Evolutionary conservation across 1,139 yeast genomes (phyloP).

Genomic region (Nadsonia commutata): DNA sequence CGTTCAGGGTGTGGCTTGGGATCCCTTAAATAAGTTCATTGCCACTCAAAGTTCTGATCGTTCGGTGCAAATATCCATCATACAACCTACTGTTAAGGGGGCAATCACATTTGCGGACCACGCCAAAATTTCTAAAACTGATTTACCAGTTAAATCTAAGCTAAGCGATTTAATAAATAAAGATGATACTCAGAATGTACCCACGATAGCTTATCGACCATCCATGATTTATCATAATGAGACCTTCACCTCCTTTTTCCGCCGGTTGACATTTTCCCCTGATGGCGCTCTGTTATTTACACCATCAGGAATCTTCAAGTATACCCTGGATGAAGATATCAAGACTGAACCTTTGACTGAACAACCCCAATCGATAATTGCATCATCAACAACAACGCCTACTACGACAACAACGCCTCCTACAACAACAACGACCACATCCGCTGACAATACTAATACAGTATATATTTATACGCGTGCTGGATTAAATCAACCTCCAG

Average conservation of each 20-base stretch:
- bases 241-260: slow-evolving; percentile 74
- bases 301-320: slow-evolving; percentile 63
- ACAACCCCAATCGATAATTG: no score
- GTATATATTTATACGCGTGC: slow-evolving; percentile 65
- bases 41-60: slow-evolving; percentile 90
- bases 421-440: background rate
- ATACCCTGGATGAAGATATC: slow-evolving; percentile 10
- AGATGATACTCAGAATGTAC: background rate
- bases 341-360: no score
- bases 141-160: background rate
- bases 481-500: slow-evolving; percentile 53
- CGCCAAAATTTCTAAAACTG: background rate
- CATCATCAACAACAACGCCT: slow-evolving; percentile 8
- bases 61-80: slow-evolving; percentile 50
- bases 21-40: slow-evolving; percentile 60
- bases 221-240: slow-evolving; percentile 58
- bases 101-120: background rate
- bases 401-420: slow-evolving; percentile 17
- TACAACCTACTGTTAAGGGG: slow-evolving; percentile 19
- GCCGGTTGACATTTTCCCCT: slow-evolving; percentile 74
- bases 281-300: slow-evolving; percentile 73
- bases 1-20: slow-evolving; percentile 95
- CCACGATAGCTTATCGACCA: slow-evolving; percentile 6
- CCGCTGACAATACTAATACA: slow-evolving; percentile 42
- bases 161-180: background rate